A percentile compares a stretch with the other conserved stretches of the same genome.
phyloP scores from a whole-genome alignment of 768 basidiomycete genomes.

The Epithele typhae region DNA sequence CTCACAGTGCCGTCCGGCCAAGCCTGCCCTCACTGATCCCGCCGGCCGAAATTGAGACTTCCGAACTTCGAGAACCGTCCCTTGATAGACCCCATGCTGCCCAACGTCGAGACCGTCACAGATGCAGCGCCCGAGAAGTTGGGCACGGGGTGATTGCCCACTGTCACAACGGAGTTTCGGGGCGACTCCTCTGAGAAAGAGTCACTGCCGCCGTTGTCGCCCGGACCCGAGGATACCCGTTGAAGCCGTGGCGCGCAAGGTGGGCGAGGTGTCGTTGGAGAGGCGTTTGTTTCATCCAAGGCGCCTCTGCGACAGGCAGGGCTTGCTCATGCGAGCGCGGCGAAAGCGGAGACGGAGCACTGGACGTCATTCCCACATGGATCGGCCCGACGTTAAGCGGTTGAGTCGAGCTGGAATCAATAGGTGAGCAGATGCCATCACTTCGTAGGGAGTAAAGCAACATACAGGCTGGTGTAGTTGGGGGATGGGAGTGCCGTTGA shows the following conservation, averaged over 20 bases:
- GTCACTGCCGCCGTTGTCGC: conserved; percentile 53
- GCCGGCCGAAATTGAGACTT: conserved; percentile 63
- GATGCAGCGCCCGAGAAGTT: conserved; percentile 43
- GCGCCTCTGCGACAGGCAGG: conserved; percentile 9
- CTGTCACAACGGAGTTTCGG: conserved; percentile 72
- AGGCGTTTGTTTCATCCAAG: conserved; percentile 57
- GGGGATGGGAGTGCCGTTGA: conserved; percentile 13
- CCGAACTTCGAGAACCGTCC: conserved; percentile 76
- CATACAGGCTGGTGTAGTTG: conserved; percentile 12
- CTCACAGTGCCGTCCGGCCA: no score
- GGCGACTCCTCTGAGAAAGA: conserved; percentile 63
- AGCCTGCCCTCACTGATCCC: conserved; percentile 17
- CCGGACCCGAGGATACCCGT: conserved; percentile 77
- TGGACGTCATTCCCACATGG: conserved; percentile 11
- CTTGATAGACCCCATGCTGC: conserved; percentile 63
- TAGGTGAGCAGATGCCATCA: background rate
- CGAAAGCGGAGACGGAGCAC: conserved; percentile 12
- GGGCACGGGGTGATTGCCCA: conserved; percentile 43
- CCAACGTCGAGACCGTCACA: conserved; percentile 58
- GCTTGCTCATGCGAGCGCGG: conserved; percentile 16
- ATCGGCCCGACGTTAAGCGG: conserved; percentile 23
- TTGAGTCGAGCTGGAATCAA: background rate
- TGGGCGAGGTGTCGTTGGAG: conserved; percentile 79
- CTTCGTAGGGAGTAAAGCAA: background rate
- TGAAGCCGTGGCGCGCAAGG: conserved; percentile 78